Conservation (phyloP, 139 green algal genomes). For the Astrephomene gubernaculifera region DNA sequence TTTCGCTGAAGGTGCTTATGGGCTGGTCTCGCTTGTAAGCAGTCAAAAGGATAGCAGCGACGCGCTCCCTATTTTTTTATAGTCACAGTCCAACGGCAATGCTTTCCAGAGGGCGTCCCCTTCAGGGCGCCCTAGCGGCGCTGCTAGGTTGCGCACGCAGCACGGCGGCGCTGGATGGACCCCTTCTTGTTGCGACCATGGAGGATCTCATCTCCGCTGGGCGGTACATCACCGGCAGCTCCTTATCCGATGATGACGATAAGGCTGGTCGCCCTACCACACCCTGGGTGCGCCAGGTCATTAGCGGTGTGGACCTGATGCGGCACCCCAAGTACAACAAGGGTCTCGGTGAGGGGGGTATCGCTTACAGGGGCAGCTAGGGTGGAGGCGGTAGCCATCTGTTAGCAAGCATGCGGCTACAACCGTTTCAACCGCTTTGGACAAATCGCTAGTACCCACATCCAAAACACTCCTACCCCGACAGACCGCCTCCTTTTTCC, state of each 20-base stretch:
- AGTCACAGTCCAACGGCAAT: no score
- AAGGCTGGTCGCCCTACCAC: conserved; percentile 41
- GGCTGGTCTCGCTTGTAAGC: no score
- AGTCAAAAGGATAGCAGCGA: no score
- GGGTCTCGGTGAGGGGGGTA: conserved; percentile 68
- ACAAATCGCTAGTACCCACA: no score
- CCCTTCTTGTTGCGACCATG: neutral
- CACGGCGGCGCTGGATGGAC: neutral
- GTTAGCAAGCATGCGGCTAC: no score
- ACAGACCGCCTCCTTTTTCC: no score
- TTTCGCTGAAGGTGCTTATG: no score
- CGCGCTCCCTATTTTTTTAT: no score
- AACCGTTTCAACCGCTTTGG: no score
- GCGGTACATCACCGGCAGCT: neutral
- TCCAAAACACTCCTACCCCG: no score
- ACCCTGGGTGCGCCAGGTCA: conserved; percentile 77
- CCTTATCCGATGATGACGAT: conserved; percentile 36
- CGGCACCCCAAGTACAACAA: conserved; percentile 90
- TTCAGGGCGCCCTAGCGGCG: neutral
- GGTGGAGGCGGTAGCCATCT: no score
- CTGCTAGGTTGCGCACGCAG: neutral
- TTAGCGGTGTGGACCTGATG: conserved; percentile 87
- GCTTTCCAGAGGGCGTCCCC: neutral
- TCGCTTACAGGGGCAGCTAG: no score
- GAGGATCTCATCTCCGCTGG: neutral